Percentiles rank a stretch among this genome's conserved stretches.
phyloP scores from a whole-genome alignment of 2,329 filamentous ascomycete species.

The Diplocarpon mali region DNA sequence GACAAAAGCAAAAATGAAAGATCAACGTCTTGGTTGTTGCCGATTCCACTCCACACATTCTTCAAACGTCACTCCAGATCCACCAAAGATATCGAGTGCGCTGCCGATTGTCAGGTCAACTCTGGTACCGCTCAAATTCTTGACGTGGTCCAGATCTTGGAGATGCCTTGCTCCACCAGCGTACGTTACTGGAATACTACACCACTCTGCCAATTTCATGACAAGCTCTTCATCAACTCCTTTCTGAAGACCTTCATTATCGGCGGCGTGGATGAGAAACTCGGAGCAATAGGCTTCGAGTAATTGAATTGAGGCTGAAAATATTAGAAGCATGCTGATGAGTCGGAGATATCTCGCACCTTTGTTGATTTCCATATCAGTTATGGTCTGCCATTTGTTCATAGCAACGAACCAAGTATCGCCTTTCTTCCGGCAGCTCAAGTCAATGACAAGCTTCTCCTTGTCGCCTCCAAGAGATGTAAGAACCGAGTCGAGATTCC shows the following conservation, averaged over 20 bases:
- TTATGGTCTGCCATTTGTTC: conserved; percentile 98
- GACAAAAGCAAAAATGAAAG: neutral
- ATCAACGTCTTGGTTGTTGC: conserved; percentile 27
- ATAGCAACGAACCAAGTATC: conserved; percentile 92
- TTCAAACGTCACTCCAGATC: conserved; percentile 71
- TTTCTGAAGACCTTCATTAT: conserved; percentile 86
- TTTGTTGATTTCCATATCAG: conserved; percentile 86
- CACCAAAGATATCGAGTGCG: conserved; percentile 91
- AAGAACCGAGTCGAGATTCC: conserved; percentile 64
- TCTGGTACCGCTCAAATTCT: conserved; percentile 64
- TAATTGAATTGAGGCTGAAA: conserved; percentile 61
- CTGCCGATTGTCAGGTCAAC: conserved; percentile 95
- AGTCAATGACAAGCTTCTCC: conserved; percentile 80
- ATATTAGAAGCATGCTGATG: too few species aligned
- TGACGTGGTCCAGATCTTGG: conserved; percentile 73
- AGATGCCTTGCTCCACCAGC: conserved; percentile 83
- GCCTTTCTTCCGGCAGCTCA: conserved; percentile 71
- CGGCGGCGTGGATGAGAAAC: conserved; percentile 93
- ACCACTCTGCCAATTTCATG: conserved; percentile 67
- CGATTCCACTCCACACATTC: conserved; percentile 86
- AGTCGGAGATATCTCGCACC: conserved; percentile 38
- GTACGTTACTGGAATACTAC: conserved; percentile 87
- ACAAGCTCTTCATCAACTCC: conserved; percentile 87
- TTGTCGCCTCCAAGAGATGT: conserved; percentile 61
- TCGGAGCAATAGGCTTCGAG: conserved; percentile 91